These are phyloP conservation scores for Hypoxylon sp. DNA, from an alignment of 2,329 filamentous ascomycete genomes.

Conservation along the genomic window DNA sequence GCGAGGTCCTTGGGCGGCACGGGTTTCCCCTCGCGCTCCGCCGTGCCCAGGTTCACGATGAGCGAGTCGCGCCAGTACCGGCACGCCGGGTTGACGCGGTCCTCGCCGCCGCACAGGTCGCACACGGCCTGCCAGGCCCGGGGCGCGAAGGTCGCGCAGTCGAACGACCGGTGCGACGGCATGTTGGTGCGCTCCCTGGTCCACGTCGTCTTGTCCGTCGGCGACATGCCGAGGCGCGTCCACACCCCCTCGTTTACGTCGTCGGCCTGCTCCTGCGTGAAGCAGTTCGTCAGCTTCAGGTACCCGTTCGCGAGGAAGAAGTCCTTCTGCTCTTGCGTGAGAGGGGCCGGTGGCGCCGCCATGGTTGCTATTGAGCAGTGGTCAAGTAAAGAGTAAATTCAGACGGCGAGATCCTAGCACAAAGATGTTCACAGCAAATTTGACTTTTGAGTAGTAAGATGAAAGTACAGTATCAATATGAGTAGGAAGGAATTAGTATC, in stretches of 20 bases:
- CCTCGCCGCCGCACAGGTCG: conserved; percentile 73
- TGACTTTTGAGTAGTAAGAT: neutral
- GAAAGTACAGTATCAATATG: neutral
- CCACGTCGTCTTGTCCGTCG: conserved; percentile 74
- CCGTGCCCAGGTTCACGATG: conserved; percentile 75
- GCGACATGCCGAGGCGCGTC: conserved; percentile 73
- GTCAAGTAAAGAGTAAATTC: neutral
- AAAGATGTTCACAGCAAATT: neutral
- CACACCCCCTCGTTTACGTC: conserved; percentile 63
- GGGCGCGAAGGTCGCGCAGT: conserved; percentile 68
- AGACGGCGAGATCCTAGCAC: too few species aligned
- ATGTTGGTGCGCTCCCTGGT: conserved; percentile 71
- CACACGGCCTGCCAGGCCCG: conserved; percentile 75
- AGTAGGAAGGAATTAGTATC: conserved; percentile 1
- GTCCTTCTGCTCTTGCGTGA: conserved; percentile 49
- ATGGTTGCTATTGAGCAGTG: conserved; percentile 30
- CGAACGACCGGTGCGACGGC: conserved; percentile 68
- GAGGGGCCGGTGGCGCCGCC: conserved; percentile 45
- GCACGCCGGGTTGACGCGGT: conserved; percentile 60
- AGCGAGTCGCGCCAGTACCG: conserved; percentile 74
- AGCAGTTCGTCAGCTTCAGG: conserved; percentile 63
- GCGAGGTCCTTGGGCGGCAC: conserved; percentile 64
- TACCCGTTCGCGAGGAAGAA: conserved; percentile 69
- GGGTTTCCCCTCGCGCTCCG: conserved; percentile 62
- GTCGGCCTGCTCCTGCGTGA: conserved; percentile 50